These are phyloP conservation scores for Gossypium arboreum DNA, from an alignment of 345 rosid genomes.

Conservation along the genomic window DNA sequence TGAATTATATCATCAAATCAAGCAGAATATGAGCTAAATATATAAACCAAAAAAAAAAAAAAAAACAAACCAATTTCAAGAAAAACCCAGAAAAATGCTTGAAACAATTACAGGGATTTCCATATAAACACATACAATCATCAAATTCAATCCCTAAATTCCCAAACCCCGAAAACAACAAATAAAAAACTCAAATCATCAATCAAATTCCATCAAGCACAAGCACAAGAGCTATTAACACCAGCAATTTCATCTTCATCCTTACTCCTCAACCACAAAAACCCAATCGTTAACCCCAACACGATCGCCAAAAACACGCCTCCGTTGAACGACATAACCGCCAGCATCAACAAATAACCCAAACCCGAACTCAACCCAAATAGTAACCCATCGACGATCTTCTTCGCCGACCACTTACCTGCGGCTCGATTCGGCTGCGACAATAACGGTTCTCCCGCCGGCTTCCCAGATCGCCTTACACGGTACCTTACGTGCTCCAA, in stretches of 20 bases:
- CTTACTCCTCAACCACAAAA: slow-evolving; percentile 41
- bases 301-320: slow-evolving; percentile 79
- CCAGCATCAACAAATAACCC: slow-evolving; percentile 83
- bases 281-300: slow-evolving; percentile 60
- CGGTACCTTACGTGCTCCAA: slow-evolving; percentile 38
- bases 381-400: slow-evolving; percentile 32
- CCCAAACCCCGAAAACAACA: not conserved
- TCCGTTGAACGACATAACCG: slow-evolving; percentile 85
- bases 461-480: slow-evolving; percentile 29
- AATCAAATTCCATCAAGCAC: slow-evolving; percentile 35
- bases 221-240: slow-evolving; percentile 62
- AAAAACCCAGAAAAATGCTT: not conserved
- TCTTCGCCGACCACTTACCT: slow-evolving; percentile 16
- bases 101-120: not conserved
- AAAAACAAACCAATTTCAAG: not conserved
- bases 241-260: slow-evolving; percentile 27
- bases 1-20: no score
- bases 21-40: not conserved
- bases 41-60: no score
- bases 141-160: not conserved
- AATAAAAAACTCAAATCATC: not conserved
- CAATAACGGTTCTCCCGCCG: slow-evolving; percentile 34
- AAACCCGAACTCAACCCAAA: slow-evolving; percentile 65
- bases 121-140: not conserved
- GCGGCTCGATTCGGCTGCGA: not conserved